Conservation (phyloP, 495 filamentous ascomycete genomes). For the Acidiella bohemica region DNA sequence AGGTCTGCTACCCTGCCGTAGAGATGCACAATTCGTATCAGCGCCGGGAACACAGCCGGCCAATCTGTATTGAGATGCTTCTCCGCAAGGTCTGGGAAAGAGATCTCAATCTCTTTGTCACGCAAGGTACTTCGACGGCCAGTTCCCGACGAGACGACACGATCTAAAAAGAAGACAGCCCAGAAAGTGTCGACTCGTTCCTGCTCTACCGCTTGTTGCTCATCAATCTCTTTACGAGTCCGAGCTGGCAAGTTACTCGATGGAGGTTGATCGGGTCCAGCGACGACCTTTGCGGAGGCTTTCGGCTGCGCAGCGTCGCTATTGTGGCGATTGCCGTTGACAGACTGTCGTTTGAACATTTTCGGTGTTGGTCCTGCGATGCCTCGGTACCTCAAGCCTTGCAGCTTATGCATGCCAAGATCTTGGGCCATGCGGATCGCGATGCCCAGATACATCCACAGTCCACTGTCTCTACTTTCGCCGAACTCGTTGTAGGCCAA, state of each 20-base stretch:
- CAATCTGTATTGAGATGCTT: slow-evolving; percentile 44
- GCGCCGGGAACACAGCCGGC: slow-evolving; percentile 62
- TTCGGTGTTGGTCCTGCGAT: slow-evolving; percentile 40
- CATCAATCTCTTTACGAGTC: slow-evolving; percentile 38
- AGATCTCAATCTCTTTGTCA: slow-evolving; percentile 68
- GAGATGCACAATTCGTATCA: slow-evolving; percentile 70
- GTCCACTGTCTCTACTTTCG: slow-evolving; percentile 67
- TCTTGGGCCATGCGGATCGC: slow-evolving; percentile 79
- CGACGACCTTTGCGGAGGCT: not conserved
- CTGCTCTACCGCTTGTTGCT: slow-evolving; percentile 41
- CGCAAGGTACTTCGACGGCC: slow-evolving; percentile 66
- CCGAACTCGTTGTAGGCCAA: slow-evolving; percentile 80
- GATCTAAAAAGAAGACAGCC: slow-evolving; percentile 74
- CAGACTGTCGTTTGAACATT: slow-evolving; percentile 32
- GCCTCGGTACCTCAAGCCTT: slow-evolving; percentile 59
- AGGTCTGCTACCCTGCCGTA: slow-evolving; percentile 73
- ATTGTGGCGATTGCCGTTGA: slow-evolving; percentile 8
- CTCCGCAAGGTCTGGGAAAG: slow-evolving; percentile 53
- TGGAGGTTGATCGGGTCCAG: slow-evolving; percentile 13
- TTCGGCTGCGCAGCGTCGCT: not conserved
- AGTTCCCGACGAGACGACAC: slow-evolving; percentile 73
- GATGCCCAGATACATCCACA: slow-evolving; percentile 83
- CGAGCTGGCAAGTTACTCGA: too few relatives aligned
- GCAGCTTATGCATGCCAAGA: slow-evolving; percentile 64
- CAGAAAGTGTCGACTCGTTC: slow-evolving; percentile 74